Evolutionary conservation across 2,329 filamentous ascomycete genomes (phyloP).

Genomic region (Neodidymelliopsis sp.): DNA sequence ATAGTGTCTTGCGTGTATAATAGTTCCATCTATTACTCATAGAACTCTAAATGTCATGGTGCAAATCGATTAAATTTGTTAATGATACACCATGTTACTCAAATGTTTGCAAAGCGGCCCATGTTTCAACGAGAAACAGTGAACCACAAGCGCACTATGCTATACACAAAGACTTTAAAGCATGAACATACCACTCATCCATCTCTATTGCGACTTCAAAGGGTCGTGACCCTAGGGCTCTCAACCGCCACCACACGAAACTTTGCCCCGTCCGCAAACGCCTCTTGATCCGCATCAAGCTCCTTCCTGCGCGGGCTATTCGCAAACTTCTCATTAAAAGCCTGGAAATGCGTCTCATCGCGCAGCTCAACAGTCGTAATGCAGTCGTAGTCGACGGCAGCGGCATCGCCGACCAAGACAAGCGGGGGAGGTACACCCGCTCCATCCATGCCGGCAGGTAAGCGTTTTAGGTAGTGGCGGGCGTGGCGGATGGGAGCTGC

Average conservation of each 20-base stretch:
- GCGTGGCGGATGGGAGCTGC: constrained; percentile 31
- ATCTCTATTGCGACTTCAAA: constrained; percentile 6
- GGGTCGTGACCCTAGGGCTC: constrained; percentile 22
- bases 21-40: no score
- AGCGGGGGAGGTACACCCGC: constrained; percentile 5
- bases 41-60: no score
- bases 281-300: constrained; percentile 20
- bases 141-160: no score
- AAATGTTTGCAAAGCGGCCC: no score
- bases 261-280: constrained; percentile 22
- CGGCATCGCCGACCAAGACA: constrained; percentile 16
- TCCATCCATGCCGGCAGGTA: constrained; percentile 3
- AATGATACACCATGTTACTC: no score
- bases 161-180: no score
- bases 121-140: no score
- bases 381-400: constrained; percentile 26
- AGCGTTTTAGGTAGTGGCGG: constrained; percentile 32
- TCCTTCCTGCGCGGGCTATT: constrained; percentile 14
- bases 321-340: constrained; percentile 21
- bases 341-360: constrained; percentile 26
- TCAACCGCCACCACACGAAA: constrained; percentile 26
- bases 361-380: constrained; percentile 28
- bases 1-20: no score
- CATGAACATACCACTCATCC: no score
- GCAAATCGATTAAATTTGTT: no score